Evolutionary conservation across 371 early-diverging fungal species (phyloP), one percentile per base, ranked within the genome.

Genomic region (Mortierella sp.): DNA sequence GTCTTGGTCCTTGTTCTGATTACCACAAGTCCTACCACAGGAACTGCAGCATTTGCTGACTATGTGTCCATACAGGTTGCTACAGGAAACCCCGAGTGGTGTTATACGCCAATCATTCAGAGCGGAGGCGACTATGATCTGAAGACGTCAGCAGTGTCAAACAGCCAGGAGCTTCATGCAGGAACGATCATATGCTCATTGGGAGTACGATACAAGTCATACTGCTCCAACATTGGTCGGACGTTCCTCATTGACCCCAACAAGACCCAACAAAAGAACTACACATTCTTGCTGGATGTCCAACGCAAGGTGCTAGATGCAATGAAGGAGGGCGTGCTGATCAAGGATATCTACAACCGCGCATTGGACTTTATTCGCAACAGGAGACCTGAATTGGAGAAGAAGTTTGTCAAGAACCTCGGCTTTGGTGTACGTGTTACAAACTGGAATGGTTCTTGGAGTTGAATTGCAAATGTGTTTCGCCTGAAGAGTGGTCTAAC

Each of bases 81-180:
- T 47, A 25, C 67, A 40, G 83, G 82, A 9, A 84, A 83, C 41
- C 62, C 90, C 10, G 99, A 99, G 51, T 95, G 96, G 94, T 94
- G 97, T 72, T 96, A 97, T 60, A 84, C 91, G 7, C 99, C 99
- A 14, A 94, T 98, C 64, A 90, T 99, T 55, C 98, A 98, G 81
- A 95, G 95, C 82, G 99, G 98, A 54, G 98, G 98, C 40, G 82
- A 86, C 43, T 99, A 95, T 67, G 92, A 96, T 69, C 81, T 98
- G 58, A 86, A 87, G 60, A 90, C 95, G 6, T 89, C 91, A 1
- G 98, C 97, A 16, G 69, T 80, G 39, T 94, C 95, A 41, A 90
- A 92, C 79, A 69, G 78, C 0, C 84, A 88, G 22, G 81, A 79
- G 25, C 81, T 99, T 17, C 92, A 93, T 66, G 88, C 92, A 0